phyloP scores from a whole-genome alignment of 257 asterid species.

The Solanum virginianum region DNA sequence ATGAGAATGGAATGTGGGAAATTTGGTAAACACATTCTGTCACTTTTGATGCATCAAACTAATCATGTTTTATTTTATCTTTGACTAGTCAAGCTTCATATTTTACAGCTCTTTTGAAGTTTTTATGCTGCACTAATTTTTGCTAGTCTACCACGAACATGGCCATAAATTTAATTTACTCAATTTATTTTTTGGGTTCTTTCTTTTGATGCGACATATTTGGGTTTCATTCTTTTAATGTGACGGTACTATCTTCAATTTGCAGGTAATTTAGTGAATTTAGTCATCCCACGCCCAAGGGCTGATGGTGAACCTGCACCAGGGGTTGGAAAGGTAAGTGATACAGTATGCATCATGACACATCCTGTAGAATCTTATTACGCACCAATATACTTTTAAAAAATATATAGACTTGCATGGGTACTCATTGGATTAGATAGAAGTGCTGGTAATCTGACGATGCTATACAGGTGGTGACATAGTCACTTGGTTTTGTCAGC shows the following conservation, averaged over 20 bases:
- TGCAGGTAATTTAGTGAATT: slow-evolving; percentile 72
- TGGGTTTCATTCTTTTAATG: background rate
- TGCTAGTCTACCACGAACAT: background rate
- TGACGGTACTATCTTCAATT: background rate
- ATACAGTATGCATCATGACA: background rate
- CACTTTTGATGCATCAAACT: background rate
- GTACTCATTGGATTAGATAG: background rate
- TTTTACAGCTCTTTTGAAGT: background rate
- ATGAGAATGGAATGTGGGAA: slow-evolving; percentile 88
- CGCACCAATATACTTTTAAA: background rate
- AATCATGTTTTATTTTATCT: background rate
- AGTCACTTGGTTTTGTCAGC: background rate
- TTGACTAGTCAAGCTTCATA: background rate
- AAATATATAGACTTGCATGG: background rate
- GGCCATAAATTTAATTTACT: background rate
- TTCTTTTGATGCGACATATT: background rate
- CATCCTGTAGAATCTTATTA: background rate
- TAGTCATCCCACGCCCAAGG: slow-evolving; percentile 77
- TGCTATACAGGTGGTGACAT: background rate
- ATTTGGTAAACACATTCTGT: slow-evolving; percentile 18
- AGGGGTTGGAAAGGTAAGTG: slow-evolving; percentile 90
- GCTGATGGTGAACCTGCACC: slow-evolving; percentile 60
- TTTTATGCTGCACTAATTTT: background rate
- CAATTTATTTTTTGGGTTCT: background rate
- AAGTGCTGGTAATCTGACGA: background rate